A percentile compares a stretch with the other conserved stretches of the same genome.
phyloP scores from a whole-genome alignment of 2,329 filamentous ascomycete species.

The Bipolaris bicolor region DNA sequence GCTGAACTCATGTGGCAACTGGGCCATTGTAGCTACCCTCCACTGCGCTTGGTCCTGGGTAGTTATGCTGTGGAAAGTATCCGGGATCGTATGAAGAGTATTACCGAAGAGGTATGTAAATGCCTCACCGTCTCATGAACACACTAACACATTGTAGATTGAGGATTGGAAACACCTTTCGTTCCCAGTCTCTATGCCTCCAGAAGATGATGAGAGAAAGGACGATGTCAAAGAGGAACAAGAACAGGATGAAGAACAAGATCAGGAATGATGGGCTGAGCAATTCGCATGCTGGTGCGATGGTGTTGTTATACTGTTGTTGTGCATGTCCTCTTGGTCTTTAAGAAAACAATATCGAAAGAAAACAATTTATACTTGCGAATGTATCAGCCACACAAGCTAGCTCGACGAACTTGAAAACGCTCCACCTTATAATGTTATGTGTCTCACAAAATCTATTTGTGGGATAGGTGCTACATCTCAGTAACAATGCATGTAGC shows the following conservation, averaged over 20 bases:
- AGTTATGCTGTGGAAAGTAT: constrained; percentile 97
- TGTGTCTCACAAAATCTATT: background rate
- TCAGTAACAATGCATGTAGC: background rate
- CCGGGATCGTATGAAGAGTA: constrained; percentile 82
- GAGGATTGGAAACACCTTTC: constrained; percentile 39
- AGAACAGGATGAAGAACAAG: constrained; percentile 33
- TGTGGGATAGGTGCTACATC: background rate
- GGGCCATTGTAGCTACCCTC: constrained; percentile 93
- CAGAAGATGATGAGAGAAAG: constrained; percentile 28
- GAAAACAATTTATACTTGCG: background rate
- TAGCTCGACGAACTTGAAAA: background rate
- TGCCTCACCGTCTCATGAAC: background rate
- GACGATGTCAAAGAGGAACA: constrained; percentile 27
- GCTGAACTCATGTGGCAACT: constrained; percentile 93
- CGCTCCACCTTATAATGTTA: background rate
- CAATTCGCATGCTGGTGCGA: background rate
- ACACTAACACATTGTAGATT: constrained; percentile 20
- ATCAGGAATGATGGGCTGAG: constrained; percentile 24
- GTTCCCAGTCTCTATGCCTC: constrained; percentile 25
- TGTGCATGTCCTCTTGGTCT: no score
- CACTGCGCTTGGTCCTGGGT: constrained; percentile 82
- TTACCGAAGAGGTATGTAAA: constrained; percentile 80
- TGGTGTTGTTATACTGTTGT: background rate
- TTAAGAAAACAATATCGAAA: background rate
- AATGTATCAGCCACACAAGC: background rate